Evolutionary conservation across 177 flowering plant species (phyloP).

Genomic region (Vitis hybrid): DNA sequence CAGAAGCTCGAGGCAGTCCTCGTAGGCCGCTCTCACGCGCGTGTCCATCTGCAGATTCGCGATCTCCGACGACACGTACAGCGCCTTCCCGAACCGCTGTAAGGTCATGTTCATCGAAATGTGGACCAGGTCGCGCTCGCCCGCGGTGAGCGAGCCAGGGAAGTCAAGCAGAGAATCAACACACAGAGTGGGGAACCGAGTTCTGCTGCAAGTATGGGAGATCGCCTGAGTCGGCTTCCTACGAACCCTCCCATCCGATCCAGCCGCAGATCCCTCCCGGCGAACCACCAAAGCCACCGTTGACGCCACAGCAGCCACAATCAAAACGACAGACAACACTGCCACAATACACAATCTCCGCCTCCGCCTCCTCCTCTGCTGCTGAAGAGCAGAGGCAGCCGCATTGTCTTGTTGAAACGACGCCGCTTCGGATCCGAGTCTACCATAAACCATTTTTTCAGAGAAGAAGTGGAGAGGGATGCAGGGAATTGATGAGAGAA

Average conservation of each 20-base stretch:
- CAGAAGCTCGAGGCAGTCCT: conserved; percentile 81
- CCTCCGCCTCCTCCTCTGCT: too few relatives aligned
- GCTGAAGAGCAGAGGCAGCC: too few relatives aligned
- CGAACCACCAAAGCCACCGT: too few relatives aligned
- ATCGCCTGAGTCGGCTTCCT: conserved; percentile 57
- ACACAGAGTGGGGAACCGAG: conserved; percentile 71
- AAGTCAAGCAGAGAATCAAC: conserved; percentile 72
- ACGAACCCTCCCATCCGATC: not conserved
- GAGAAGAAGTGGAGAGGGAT: too few relatives aligned
- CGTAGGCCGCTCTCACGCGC: conserved; percentile 61
- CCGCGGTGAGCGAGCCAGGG: conserved; percentile 61
- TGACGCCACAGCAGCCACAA: too few relatives aligned
- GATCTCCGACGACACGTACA: conserved; percentile 44
- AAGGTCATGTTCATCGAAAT: conserved; percentile 83
- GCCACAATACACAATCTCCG: too few relatives aligned
- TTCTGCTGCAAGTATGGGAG: conserved; percentile 51
- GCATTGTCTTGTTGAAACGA: too few relatives aligned
- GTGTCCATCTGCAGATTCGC: conserved; percentile 50
- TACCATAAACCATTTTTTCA: too few relatives aligned
- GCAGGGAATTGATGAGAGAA: too few relatives aligned
- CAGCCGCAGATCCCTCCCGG: too few relatives aligned
- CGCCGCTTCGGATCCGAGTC: too few relatives aligned
- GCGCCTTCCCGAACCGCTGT: conserved; percentile 53
- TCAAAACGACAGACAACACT: too few relatives aligned
- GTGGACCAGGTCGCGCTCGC: conserved; percentile 68